Base-by-base conservation (phyloP, 2,329 filamentous ascomycete genomes). In the Pseudonectria foliicola region DNA sequence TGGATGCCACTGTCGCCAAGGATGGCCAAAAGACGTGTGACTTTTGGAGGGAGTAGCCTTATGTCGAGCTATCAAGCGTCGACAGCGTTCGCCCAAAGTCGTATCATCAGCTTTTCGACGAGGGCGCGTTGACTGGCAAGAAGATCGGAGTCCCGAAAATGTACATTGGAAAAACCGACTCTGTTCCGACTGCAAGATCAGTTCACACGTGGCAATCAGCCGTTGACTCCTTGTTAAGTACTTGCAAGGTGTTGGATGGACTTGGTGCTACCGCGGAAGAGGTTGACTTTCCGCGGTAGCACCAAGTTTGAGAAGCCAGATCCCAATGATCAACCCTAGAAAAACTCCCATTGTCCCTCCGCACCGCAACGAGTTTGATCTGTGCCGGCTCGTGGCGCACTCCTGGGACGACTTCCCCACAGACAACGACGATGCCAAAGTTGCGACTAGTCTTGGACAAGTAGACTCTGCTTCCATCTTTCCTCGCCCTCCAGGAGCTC, bases 11-110 rank as follows among this genome's bases (percentile, higher is more conserved):
- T 0, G 30, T 38, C 3, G 31, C 18, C 3, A 13, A 28, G 2
- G 43, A 46, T 8, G 4, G 13, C 7, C 16, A 32, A 8, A 38
- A 33, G 0, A 10, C 10, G 4, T 28, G 42, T 3, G 41, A 46
- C 27, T 42, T 46, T 14, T 46, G 43, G 43, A 33, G 43, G 1
- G 33, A 31, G 4, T 42, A 46, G 3, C 33, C 36, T 1, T 44
- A 42, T 11, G 25, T 43, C 4, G 12, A 30, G 6, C 23, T 43
- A 7, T 35, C 35, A 1, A 2, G n/a, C 0, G 36, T 35, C 4
- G 8, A 33, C 11, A 11, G 27, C 1, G 15, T 43, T 5, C 29
- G 41, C 2, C 39, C 41, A 4, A 27, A 26, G 13, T 26, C 36
- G 3, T 42, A 33, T 14, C 32, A 35, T 3, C 13, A 26, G 10